Evolutionary conservation across 371 early-diverging fungal genomes (phyloP).

Genomic region (Mucor lusitanicus): DNA sequence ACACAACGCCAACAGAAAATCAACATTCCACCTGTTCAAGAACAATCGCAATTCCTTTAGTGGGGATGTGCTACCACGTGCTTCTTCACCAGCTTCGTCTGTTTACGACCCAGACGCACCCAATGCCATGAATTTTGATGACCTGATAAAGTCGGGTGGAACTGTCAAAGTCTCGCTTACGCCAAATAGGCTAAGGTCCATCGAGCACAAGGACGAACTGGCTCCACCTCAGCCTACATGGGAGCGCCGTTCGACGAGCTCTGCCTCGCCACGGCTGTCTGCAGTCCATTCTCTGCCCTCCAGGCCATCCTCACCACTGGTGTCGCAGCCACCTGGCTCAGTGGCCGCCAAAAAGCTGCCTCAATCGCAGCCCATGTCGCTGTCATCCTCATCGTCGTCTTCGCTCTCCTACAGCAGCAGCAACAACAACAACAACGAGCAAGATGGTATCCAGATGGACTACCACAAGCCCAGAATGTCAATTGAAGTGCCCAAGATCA

Average conservation of each 20-base stretch:
- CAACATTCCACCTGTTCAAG: constrained; percentile 46
- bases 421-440: neutral
- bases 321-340: neutral
- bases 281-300: constrained; percentile 2
- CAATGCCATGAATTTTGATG: constrained; percentile 53
- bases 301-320: constrained; percentile 13
- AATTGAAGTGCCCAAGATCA: constrained; percentile 17
- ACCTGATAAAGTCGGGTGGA: constrained; percentile 58
- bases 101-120: constrained; percentile 44
- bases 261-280: constrained; percentile 23
- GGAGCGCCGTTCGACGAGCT: constrained; percentile 34
- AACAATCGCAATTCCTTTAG: constrained; percentile 34
- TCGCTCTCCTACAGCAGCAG: neutral
- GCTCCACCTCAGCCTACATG: constrained; percentile 19
- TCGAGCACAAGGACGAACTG: constrained; percentile 44
- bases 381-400: neutral
- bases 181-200: constrained; percentile 62
- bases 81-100: constrained; percentile 10
- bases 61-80: constrained; percentile 20
- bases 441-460: neutral
- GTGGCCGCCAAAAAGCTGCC: neutral
- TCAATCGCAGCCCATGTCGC: neutral
- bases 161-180: constrained; percentile 66
- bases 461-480: neutral
- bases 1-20: constrained; percentile 32